Percentiles rank a stretch among this genome's conserved stretches.
Conservation (phyloP, 2,329 filamentous ascomycete species). For the Trichothecium roseum region DNA sequence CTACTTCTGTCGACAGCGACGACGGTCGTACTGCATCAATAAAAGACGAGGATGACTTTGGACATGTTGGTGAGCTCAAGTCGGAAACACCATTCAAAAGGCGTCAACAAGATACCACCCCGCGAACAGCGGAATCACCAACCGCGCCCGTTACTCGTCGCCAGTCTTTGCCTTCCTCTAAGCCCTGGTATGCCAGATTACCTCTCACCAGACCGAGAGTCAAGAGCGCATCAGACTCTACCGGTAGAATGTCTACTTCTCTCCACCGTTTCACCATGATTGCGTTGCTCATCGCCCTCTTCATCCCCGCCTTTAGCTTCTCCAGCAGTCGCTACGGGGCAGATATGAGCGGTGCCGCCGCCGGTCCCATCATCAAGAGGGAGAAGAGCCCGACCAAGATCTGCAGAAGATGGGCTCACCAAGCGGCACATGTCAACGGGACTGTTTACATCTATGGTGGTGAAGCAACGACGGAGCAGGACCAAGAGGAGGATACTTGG, state of each 20-base stretch:
- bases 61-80: no score
- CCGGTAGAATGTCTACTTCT: conserved; percentile 27
- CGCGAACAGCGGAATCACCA: no score
- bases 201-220: conserved; percentile 29
- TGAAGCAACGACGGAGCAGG: conserved; percentile 44
- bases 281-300: conserved; percentile 37
- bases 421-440: conserved; percentile 62
- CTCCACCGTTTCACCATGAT: conserved; percentile 36
- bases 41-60: no score
- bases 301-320: conserved; percentile 36
- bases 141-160: no score
- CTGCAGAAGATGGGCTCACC: conserved; percentile 57
- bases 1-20: no score
- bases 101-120: no score
- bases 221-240: conserved; percentile 30
- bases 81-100: no score
- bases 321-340: conserved; percentile 26
- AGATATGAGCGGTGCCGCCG: conserved; percentile 33
- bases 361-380: conserved; percentile 28
- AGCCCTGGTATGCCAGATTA: conserved; percentile 34
- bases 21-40: no score
- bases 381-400: conserved; percentile 27
- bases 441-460: conserved; percentile 71
- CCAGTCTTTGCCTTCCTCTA: conserved; percentile 11
- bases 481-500: conserved; percentile 57